These are phyloP conservation scores for Alisma plantagoaquatica DNA, from an alignment of 106 monocot species.

Conservation along the genomic window DNA sequence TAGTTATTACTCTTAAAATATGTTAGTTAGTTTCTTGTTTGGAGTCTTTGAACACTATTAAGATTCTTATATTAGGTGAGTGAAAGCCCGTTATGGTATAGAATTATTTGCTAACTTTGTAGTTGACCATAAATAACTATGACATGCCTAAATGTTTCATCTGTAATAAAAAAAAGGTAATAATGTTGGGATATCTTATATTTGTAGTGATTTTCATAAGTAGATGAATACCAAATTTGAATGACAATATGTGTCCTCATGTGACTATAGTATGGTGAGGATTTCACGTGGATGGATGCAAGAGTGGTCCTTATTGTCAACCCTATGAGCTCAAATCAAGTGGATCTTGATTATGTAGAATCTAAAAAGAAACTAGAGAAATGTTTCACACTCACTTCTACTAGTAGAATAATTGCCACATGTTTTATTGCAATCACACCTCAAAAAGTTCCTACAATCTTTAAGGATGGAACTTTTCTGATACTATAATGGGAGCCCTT, in stretches of 20 bases:
- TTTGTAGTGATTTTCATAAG: too few relatives aligned
- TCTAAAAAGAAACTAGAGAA: slow-evolving; percentile 75
- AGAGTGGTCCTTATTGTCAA: slow-evolving; percentile 88
- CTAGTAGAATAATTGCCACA: slow-evolving; percentile 81
- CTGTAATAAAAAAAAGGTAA: slow-evolving; percentile 80
- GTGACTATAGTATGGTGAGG: slow-evolving; percentile 53
- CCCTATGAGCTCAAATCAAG: slow-evolving; percentile 84
- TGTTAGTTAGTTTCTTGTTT: neutral
- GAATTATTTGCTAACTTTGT: slow-evolving; percentile 98
- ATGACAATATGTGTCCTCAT: slow-evolving; percentile 8
- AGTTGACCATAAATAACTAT: slow-evolving; percentile 92
- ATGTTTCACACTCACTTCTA: slow-evolving; percentile 51
- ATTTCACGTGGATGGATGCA: slow-evolving; percentile 96
- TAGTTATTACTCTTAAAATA: too few relatives aligned
- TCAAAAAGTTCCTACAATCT: slow-evolving; percentile 81
- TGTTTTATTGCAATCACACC: slow-evolving; percentile 96
- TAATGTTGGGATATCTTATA: too few relatives aligned
- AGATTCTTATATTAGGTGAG: slow-evolving; percentile 8
- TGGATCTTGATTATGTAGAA: slow-evolving; percentile 78
- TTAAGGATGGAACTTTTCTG: slow-evolving; percentile 98
- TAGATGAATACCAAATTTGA: too few relatives aligned
- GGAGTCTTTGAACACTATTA: neutral
- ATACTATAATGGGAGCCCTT: slow-evolving; percentile 86
- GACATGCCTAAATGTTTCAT: slow-evolving; percentile 96
- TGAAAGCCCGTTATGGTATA: slow-evolving; percentile 96